Conservation (phyloP, 179 eudicot genomes). For the Drosera spatulata region DNA sequence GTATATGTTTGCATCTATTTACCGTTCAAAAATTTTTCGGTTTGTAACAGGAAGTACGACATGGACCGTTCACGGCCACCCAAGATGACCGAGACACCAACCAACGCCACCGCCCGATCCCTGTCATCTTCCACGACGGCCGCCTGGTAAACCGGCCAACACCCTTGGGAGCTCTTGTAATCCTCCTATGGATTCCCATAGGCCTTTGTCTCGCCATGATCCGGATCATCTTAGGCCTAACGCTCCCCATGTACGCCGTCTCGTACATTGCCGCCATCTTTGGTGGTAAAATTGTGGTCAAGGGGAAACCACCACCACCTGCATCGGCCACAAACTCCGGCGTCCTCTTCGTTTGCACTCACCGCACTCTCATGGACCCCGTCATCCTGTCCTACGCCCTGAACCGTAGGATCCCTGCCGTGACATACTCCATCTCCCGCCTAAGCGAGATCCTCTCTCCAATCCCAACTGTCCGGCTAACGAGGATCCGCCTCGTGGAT, state of each 20-base stretch:
- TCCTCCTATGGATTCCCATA: constrained; percentile 72
- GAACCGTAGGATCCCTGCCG: constrained; percentile 11
- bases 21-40: background rate
- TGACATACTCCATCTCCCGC: constrained; percentile 13
- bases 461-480: constrained; percentile 10
- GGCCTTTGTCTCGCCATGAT: constrained; percentile 51
- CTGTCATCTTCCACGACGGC: constrained; percentile 95
- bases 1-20: too few relatives aligned
- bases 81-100: constrained; percentile 4
- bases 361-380: constrained; percentile 86
- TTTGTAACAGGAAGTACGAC: constrained; percentile 34
- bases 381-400: constrained; percentile 26
- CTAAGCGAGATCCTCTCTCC: constrained; percentile 8
- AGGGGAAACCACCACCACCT: constrained; percentile 65
- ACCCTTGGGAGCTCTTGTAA: constrained; percentile 45
- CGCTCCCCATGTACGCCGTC: constrained; percentile 52
- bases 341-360: constrained; percentile 80
- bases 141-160: constrained; percentile 78
- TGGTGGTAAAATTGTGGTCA: constrained; percentile 60
- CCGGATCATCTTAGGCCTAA: constrained; percentile 38
- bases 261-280: constrained; percentile 40
- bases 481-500: constrained; percentile 7
- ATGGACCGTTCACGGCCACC: constrained; percentile 35
- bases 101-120: constrained; percentile 41
- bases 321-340: constrained; percentile 32